phyloP scores from a whole-genome alignment of 1,139 yeast species.

The Nakaseomyces uthaithaninus region DNA sequence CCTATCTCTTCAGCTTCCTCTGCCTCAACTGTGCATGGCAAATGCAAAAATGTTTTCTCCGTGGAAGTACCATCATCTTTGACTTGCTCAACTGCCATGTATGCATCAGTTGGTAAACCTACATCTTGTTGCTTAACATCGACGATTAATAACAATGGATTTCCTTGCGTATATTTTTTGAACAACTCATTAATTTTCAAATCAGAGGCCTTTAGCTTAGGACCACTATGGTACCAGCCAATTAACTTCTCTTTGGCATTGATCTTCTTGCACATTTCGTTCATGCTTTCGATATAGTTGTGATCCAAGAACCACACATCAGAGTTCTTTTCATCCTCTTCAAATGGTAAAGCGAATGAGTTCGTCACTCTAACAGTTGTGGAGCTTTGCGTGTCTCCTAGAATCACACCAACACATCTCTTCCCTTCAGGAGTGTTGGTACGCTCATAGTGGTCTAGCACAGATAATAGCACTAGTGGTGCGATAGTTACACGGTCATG shows the following conservation, averaged over 20 bases:
- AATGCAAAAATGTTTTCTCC: slow-evolving; percentile 86
- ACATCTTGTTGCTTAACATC: slow-evolving; percentile 78
- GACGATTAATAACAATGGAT: slow-evolving; percentile 81
- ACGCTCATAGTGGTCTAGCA: slow-evolving; percentile 91
- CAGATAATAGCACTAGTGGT: slow-evolving; percentile 87
- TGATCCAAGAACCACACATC: slow-evolving; percentile 98
- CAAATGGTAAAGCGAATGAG: slow-evolving; percentile 87
- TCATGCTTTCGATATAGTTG: slow-evolving; percentile 92
- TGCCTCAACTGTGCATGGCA: slow-evolving; percentile 88
- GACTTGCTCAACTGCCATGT: slow-evolving; percentile 87
- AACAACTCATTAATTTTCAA: slow-evolving; percentile 84
- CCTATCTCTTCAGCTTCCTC: slow-evolving; percentile 99
- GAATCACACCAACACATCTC: slow-evolving; percentile 87
- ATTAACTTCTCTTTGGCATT: slow-evolving; percentile 92
- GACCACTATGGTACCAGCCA: slow-evolving; percentile 99
- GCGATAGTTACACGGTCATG: slow-evolving; percentile 79
- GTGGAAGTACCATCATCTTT: slow-evolving; percentile 95
- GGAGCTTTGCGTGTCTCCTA: slow-evolving; percentile 67
- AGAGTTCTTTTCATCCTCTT: slow-evolving; percentile 88
- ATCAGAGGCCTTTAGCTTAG: slow-evolving; percentile 81
- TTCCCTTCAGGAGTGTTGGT: slow-evolving; percentile 62
- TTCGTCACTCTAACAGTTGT: slow-evolving; percentile 54
- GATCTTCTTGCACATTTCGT: slow-evolving; percentile 94
- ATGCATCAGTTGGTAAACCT: slow-evolving; percentile 95
- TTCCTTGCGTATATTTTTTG: slow-evolving; percentile 63